phyloP scores from a whole-genome alignment of 2,329 filamentous ascomycete genomes.

The Fusarium kyushuense region DNA sequence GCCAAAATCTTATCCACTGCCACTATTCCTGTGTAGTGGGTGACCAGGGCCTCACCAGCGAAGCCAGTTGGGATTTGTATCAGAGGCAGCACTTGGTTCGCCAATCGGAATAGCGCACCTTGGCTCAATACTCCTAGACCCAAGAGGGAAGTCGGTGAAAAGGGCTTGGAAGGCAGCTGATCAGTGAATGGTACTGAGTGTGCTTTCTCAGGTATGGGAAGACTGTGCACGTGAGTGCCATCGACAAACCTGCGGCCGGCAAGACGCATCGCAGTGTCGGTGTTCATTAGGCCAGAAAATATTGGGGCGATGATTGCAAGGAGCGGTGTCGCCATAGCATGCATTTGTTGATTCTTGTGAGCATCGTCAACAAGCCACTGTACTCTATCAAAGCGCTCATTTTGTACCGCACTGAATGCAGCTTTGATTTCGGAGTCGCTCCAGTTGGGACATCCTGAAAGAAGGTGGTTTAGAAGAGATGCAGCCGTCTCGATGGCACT shows the following conservation, averaged over 20 bases:
- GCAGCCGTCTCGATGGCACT: constrained; percentile 9
- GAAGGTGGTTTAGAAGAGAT: background rate
- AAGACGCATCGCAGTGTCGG: accelerated
- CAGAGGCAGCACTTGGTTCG: accelerated
- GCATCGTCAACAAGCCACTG: constrained; percentile 6
- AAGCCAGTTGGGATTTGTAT: background rate
- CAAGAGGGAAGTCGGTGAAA: accelerated
- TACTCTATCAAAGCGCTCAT: background rate
- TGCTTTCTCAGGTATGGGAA: background rate
- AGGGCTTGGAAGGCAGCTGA: background rate
- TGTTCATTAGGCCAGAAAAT: background rate
- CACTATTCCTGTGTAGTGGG: background rate
- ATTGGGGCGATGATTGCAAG: background rate
- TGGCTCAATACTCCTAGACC: background rate
- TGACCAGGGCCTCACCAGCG: background rate
- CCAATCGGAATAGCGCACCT: background rate
- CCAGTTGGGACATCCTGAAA: background rate
- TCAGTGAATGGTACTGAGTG: background rate
- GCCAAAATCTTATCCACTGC: background rate
- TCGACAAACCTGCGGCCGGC: accelerated
- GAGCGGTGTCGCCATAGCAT: constrained; percentile 2
- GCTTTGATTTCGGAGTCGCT: background rate
- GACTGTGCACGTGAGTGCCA: background rate
- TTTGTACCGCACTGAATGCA: background rate
- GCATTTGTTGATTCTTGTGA: background rate